Evolutionary conservation across 495 filamentous ascomycete genomes (phyloP).

Genomic region (Daldinia childiae): DNA sequence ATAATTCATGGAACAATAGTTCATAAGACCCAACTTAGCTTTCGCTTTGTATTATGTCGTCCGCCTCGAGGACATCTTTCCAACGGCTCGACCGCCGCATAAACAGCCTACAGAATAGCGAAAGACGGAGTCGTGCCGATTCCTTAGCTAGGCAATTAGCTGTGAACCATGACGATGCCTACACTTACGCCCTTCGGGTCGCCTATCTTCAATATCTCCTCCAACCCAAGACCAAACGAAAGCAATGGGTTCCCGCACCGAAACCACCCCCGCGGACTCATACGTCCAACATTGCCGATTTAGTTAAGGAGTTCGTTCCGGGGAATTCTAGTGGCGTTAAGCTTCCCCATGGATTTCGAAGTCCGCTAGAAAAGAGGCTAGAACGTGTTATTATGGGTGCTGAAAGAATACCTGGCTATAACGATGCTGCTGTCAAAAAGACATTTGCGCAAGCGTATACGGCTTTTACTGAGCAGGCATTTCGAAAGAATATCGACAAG

Average conservation of each 20-base stretch:
- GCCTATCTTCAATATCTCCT: slow-evolving; percentile 94
- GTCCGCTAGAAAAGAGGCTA: slow-evolving; percentile 81
- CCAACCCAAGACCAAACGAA: slow-evolving; percentile 85
- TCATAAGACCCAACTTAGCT: slow-evolving; percentile 25
- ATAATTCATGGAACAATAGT: slow-evolving; percentile 21
- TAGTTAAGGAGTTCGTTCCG: slow-evolving; percentile 65
- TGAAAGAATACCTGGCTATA: slow-evolving; percentile 76
- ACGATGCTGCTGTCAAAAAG: slow-evolving; percentile 85
- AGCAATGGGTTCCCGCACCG: slow-evolving; percentile 78
- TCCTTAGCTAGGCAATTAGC: slow-evolving; percentile 52
- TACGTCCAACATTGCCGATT: slow-evolving; percentile 73
- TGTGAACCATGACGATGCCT: slow-evolving; percentile 76
- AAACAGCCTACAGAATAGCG: slow-evolving; percentile 55
- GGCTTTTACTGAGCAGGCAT: slow-evolving; percentile 74
- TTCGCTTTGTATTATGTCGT: slow-evolving; percentile 53
- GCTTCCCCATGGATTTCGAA: slow-evolving; percentile 63
- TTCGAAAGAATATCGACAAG: slow-evolving; percentile 91
- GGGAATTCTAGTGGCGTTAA: slow-evolving; percentile 55
- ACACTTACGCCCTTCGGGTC: slow-evolving; percentile 86
- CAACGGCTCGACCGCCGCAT: slow-evolving; percentile 53
- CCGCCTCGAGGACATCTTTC: slow-evolving; percentile 52
- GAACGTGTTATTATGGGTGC: slow-evolving; percentile 80
- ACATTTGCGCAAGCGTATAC: slow-evolving; percentile 87
- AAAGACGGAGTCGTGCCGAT: slow-evolving; percentile 47
- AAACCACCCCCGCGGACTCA: slow-evolving; percentile 69